Percentiles rank a stretch among this genome's conserved stretches.
These are phyloP conservation scores for Candida chilensis DNA, from an alignment of 805 yeast species.

Conservation along the genomic window DNA sequence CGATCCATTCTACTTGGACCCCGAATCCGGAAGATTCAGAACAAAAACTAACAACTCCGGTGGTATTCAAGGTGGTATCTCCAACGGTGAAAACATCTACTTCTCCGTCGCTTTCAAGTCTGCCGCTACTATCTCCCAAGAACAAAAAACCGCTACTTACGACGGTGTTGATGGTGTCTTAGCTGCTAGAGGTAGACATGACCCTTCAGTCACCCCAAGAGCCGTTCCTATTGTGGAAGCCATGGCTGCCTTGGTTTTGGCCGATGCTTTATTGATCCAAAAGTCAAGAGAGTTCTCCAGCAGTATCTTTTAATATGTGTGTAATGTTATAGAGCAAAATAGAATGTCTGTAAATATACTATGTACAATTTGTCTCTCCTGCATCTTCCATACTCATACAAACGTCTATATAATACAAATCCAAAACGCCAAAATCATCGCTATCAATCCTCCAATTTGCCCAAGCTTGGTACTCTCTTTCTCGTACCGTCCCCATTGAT, in stretches of 20 bases:
- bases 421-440: too few relatives aligned
- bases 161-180: constrained; percentile 82
- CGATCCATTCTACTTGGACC: constrained; percentile 69
- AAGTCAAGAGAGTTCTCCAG: constrained; percentile 64
- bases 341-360: too few relatives aligned
- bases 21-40: constrained; percentile 54
- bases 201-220: constrained; percentile 96
- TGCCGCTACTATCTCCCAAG: constrained; percentile 94
- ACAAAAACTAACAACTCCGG: constrained; percentile 91
- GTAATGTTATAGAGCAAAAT: too few relatives aligned
- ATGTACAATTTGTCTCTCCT: too few relatives aligned
- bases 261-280: constrained; percentile 80
- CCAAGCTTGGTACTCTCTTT: too few relatives aligned
- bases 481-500: too few relatives aligned
- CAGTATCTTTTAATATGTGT: too few relatives aligned
- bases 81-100: constrained; percentile 92
- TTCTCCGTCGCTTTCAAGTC: constrained; percentile 96
- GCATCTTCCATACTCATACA: too few relatives aligned
- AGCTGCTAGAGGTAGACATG: constrained; percentile 97
- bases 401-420: too few relatives aligned
- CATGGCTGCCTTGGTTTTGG: constrained; percentile 92
- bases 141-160: constrained; percentile 81
- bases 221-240: constrained; percentile 98
- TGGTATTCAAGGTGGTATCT: constrained; percentile 97
- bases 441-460: too few relatives aligned